phyloP scores from a whole-genome alignment of 768 basidiomycete genomes.

The Serendipita vermifera region DNA sequence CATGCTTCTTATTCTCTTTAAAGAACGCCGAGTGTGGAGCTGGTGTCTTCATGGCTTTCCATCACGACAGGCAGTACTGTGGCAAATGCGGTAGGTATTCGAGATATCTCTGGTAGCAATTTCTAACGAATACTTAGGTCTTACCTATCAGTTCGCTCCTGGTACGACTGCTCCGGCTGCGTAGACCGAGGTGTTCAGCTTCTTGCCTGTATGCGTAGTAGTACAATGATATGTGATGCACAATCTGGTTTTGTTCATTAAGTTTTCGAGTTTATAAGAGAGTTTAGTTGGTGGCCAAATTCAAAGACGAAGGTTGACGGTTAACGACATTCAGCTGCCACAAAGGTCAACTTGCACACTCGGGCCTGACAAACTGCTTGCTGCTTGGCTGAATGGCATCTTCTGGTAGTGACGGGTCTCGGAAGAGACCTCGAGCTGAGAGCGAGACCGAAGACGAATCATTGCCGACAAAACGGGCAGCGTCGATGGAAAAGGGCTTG shows the following conservation, averaged over 20 bases:
- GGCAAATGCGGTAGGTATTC: constrained; percentile 68
- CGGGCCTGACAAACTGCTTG: too few relatives aligned
- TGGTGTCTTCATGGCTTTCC: constrained; percentile 67
- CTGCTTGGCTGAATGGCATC: constrained; percentile 6
- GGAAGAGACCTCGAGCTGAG: constrained; percentile 3
- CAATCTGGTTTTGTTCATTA: too few relatives aligned
- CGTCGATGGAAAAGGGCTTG: constrained; percentile 3
- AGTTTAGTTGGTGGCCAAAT: too few relatives aligned
- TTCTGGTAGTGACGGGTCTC: neutral
- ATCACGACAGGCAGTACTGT: constrained; percentile 96
- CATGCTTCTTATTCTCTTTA: neutral
- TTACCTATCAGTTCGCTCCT: constrained; percentile 9
- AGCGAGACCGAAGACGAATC: constrained; percentile 2
- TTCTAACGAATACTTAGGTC: neutral
- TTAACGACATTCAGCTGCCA: too few relatives aligned
- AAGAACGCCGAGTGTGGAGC: constrained; percentile 32
- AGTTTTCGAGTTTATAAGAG: too few relatives aligned
- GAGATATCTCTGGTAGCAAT: constrained; percentile 12
- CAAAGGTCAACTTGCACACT: too few relatives aligned
- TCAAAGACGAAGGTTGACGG: too few relatives aligned
- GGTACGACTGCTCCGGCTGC: too few relatives aligned
- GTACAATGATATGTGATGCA: too few relatives aligned
- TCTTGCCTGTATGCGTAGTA: too few relatives aligned
- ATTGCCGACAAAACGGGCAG: neutral
- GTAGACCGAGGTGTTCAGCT: too few relatives aligned